phyloP scores from a whole-genome alignment of 2,329 filamentous ascomycete species.

The Cordyceps cateniannulata region DNA sequence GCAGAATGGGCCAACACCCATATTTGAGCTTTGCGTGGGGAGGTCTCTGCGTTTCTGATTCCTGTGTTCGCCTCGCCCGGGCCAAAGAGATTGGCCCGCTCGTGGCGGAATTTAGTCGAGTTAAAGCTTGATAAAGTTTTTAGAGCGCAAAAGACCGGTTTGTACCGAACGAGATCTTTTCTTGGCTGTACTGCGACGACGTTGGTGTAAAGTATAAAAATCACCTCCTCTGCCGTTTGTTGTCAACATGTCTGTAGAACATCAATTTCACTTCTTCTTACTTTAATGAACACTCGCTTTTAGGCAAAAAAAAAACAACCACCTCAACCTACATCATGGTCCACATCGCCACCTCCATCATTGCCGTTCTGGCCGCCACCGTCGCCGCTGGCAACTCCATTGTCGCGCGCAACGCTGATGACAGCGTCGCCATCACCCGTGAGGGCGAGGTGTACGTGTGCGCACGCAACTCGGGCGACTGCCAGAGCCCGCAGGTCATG shows the following conservation, averaged over 20 bases:
- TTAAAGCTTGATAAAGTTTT: too few species aligned
- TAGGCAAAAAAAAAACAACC: neutral
- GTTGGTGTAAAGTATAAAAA: neutral
- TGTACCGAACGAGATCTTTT: too few species aligned
- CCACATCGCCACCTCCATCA: neutral
- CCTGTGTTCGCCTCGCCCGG: too few species aligned
- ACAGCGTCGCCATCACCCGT: neutral
- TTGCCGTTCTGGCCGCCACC: neutral
- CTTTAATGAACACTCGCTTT: neutral
- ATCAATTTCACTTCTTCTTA: too few species aligned
- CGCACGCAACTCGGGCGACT: neutral
- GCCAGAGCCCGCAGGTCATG: neutral
- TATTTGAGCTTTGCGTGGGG: too few species aligned
- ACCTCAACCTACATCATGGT: neutral
- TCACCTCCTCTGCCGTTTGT: too few species aligned
- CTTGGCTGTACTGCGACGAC: neutral
- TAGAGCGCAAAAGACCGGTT: too few species aligned
- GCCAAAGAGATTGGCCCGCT: too few species aligned
- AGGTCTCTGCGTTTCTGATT: too few species aligned
- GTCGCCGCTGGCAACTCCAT: neutral
- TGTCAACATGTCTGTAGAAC: too few species aligned
- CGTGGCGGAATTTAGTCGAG: too few species aligned
- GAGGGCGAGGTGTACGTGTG: neutral
- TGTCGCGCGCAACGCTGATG: neutral
- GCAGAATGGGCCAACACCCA: too few species aligned